Conservation (phyloP, 2,329 filamentous ascomycete genomes). For the Didymella segeticola region DNA sequence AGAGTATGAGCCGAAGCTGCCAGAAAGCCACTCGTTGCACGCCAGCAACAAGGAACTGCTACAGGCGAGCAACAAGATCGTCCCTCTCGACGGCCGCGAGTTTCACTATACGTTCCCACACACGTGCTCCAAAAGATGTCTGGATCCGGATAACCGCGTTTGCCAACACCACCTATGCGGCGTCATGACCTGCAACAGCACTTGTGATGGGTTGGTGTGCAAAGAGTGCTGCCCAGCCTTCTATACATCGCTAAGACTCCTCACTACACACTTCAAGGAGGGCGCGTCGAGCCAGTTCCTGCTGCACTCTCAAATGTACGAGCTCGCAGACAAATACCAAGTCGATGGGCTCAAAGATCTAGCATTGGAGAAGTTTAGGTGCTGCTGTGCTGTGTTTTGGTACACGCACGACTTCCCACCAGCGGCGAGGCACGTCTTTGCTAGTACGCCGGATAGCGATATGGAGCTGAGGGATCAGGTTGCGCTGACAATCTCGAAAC, state of each 20-base stretch:
- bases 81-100: no score
- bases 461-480: neutral
- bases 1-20: constrained; percentile 12
- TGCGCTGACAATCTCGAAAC: neutral
- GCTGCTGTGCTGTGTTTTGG: neutral
- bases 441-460: no score
- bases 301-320: constrained; percentile 13
- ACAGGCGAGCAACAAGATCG: no score
- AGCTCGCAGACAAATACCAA: constrained; percentile 22
- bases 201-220: neutral
- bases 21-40: no score
- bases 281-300: neutral
- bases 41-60: no score
- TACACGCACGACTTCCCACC: neutral
- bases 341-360: constrained; percentile 17
- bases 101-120: no score
- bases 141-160: no score
- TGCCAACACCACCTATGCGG: neutral
- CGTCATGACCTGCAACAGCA: neutral
- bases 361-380: constrained; percentile 12
- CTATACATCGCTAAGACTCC: no score
- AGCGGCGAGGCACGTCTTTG: neutral
- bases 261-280: neutral
- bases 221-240: no score
- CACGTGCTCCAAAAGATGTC: no score